These are phyloP conservation scores for Candida buenavistaensis DNA, from an alignment of 1,139 yeast species.

Conservation along the genomic window DNA sequence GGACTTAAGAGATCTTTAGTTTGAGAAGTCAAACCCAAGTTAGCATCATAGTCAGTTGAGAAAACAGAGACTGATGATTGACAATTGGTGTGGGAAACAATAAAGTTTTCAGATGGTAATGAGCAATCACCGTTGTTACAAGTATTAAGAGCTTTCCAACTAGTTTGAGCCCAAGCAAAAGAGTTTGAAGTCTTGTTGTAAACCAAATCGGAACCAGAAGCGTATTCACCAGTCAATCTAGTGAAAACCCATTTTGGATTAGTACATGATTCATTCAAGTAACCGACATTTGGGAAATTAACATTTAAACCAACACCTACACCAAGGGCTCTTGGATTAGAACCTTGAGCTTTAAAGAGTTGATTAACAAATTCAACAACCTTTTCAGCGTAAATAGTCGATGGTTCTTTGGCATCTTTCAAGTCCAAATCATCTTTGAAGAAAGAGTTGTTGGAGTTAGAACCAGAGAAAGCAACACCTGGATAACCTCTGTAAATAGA, in stretches of 20 bases:
- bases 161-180: slow-evolving; percentile 17
- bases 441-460: slow-evolving; percentile 44
- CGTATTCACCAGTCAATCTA: slow-evolving; percentile 37
- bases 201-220: slow-evolving; percentile 28
- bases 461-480: slow-evolving; percentile 47
- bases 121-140: slow-evolving; percentile 37
- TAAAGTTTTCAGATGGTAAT: slow-evolving; percentile 35
- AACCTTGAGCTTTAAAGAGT: slow-evolving; percentile 33
- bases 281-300: slow-evolving; percentile 43
- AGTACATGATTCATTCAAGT: slow-evolving; percentile 30
- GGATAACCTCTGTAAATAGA: slow-evolving; percentile 45
- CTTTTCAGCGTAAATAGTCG: slow-evolving; percentile 37
- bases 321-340: slow-evolving; percentile 35
- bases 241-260: slow-evolving; percentile 36
- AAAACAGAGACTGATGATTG: slow-evolving; percentile 38
- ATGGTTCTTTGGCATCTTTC: slow-evolving; percentile 31
- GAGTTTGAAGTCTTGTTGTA: slow-evolving; percentile 32
- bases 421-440: slow-evolving; percentile 36
- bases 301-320: slow-evolving; percentile 43
- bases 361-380: slow-evolving; percentile 33
- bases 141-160: slow-evolving; percentile 22
- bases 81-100: slow-evolving; percentile 27
- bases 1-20: slow-evolving; percentile 28
- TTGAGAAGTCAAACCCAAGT: slow-evolving; percentile 25
- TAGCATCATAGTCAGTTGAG: slow-evolving; percentile 45